Evolutionary conservation across 495 filamentous ascomycete genomes (phyloP).

Genomic region (Hypoxylon crocopeplum): DNA sequence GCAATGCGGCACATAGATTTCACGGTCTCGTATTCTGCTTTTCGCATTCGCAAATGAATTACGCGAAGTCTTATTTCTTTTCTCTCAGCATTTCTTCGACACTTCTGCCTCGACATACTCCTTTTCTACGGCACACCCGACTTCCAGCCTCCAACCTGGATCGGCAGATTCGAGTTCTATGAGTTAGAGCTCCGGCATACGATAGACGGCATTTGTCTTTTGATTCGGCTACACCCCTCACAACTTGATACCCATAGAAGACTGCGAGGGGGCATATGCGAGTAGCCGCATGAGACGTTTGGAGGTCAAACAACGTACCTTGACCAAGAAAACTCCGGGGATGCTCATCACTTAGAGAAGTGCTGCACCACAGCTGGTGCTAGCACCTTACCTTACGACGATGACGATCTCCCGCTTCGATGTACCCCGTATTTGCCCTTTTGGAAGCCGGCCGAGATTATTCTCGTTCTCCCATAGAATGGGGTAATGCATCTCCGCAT

Average conservation of each 20-base stretch:
- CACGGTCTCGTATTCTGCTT: conserved; percentile 34
- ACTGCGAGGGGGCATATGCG: conserved; percentile 47
- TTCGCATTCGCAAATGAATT: conserved; percentile 27
- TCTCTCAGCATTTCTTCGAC: conserved; percentile 43
- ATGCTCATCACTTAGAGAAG: conserved; percentile 44
- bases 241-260: conserved; percentile 58
- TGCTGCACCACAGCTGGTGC: conserved; percentile 41
- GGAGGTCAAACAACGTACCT: conserved; percentile 48
- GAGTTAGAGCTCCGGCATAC: conserved; percentile 59
- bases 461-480: conserved; percentile 44
- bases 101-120: conserved; percentile 46
- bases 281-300: conserved; percentile 52
- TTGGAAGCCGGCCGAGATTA: conserved; percentile 43
- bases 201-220: conserved; percentile 83
- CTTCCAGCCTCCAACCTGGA: conserved; percentile 44
- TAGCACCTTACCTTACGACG: conserved; percentile 41
- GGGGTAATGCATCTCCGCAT: conserved; percentile 43
- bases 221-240: conserved; percentile 62
- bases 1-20: conserved; percentile 39
- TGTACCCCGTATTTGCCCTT: conserved; percentile 45
- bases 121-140: conserved; percentile 45
- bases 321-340: conserved; percentile 48
- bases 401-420: conserved; percentile 44
- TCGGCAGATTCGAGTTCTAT: conserved; percentile 48
- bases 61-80: conserved; percentile 40